Evolutionary conservation across 2,329 filamentous ascomycete genomes (phyloP).

Genomic region (Chrysoporthe puriensis): DNA sequence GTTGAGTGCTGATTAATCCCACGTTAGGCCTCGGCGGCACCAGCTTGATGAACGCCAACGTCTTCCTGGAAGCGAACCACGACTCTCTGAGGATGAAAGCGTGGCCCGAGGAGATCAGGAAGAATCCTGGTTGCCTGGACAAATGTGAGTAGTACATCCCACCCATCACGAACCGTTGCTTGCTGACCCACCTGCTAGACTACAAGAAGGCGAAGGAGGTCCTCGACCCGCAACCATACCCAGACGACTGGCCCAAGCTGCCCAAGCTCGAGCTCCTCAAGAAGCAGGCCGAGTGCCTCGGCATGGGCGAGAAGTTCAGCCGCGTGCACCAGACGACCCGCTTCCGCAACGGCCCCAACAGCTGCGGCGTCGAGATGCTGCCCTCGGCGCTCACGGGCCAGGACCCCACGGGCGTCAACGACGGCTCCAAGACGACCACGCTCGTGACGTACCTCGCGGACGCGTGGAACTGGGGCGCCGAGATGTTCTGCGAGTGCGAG

Average conservation of each 20-base stretch:
- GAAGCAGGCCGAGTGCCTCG: constrained; percentile 58
- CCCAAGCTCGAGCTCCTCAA: constrained; percentile 62
- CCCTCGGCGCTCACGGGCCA: constrained; percentile 63
- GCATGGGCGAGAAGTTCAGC: constrained; percentile 56
- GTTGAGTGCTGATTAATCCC: constrained; percentile 19
- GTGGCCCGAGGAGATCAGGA: constrained; percentile 63
- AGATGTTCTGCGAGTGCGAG: constrained; percentile 72
- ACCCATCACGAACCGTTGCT: neutral
- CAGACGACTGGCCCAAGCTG: constrained; percentile 58
- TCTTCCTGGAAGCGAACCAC: constrained; percentile 64
- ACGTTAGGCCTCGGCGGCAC: constrained; percentile 63
- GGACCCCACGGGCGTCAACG: constrained; percentile 67
- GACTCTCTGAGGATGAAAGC: constrained; percentile 54
- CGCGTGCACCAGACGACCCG: constrained; percentile 65
- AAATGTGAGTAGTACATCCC: constrained; percentile 48
- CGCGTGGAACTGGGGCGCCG: constrained; percentile 73
- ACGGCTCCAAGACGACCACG: constrained; percentile 69
- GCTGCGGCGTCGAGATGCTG: constrained; percentile 66
- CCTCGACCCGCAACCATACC: constrained; percentile 63
- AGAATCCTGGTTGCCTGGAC: constrained; percentile 46
- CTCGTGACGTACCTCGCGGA: constrained; percentile 70
- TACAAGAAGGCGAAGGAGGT: constrained; percentile 59
- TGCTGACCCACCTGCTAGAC: constrained; percentile 43
- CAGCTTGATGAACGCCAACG: constrained; percentile 69
- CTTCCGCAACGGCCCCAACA: constrained; percentile 64